Conservation (phyloP, 2,329 filamentous ascomycete species). For the Fusarium nisikadoi region DNA sequence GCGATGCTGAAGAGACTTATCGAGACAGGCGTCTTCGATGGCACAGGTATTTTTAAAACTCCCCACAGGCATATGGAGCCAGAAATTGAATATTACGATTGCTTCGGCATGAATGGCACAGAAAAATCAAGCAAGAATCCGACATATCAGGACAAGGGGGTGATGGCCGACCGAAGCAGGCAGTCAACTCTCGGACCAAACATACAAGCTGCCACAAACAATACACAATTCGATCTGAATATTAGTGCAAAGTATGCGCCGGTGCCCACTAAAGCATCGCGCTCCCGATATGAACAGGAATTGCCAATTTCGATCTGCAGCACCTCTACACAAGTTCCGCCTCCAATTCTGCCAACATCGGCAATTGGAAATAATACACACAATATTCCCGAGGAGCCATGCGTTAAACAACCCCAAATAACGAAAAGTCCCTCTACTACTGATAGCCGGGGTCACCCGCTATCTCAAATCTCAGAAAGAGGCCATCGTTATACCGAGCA, state of each 20-base stretch:
- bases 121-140: not conserved
- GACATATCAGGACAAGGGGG: slow-evolving; percentile 36
- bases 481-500: slow-evolving; percentile 3
- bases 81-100: not conserved
- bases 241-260: not conserved
- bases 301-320: not conserved
- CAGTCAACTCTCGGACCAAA: not conserved
- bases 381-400: not conserved
- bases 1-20: slow-evolving; percentile 23
- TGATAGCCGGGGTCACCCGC: not conserved
- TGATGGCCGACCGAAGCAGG: slow-evolving; percentile 25
- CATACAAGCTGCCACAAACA: not conserved
- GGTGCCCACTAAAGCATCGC: not conserved
- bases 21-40: slow-evolving; percentile 35
- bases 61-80: not conserved
- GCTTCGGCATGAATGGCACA: not conserved
- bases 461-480: slow-evolving; percentile 2
- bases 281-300: not conserved
- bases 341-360: not conserved
- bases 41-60: slow-evolving; percentile 7
- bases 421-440: not conserved
- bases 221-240: not conserved
- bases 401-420: not conserved
- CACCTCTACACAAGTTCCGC: not conserved
- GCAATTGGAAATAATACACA: not conserved